Percentiles rank a stretch among this genome's conserved stretches.
Evolutionary conservation across 176 grass and related monocot genomes (phyloP).

Genomic region (Eragrostis curvula): DNA sequence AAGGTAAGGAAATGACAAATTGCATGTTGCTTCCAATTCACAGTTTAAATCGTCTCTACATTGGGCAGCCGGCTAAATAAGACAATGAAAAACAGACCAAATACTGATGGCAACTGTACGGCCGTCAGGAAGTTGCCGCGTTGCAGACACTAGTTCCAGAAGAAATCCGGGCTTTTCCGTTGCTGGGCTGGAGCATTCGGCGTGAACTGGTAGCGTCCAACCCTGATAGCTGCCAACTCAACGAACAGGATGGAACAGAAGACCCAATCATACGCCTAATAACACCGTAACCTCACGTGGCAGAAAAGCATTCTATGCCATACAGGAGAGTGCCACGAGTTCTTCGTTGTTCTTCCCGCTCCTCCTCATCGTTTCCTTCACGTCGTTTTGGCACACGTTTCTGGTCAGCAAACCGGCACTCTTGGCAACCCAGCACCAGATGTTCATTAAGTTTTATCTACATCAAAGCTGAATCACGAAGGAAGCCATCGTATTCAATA

Average conservation of each 20-base stretch:
- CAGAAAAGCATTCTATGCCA: not conserved
- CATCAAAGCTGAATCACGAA: not conserved
- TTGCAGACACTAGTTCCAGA: too few relatives aligned
- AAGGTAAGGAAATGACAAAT: too few relatives aligned
- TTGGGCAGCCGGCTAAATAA: too few relatives aligned
- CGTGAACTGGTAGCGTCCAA: not conserved
- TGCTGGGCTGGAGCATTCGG: not conserved
- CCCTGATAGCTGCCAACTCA: slow-evolving; percentile 20
- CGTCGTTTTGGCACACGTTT: not conserved
- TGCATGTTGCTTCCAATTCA: too few relatives aligned
- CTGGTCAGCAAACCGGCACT: not conserved
- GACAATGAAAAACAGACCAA: too few relatives aligned
- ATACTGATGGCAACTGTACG: too few relatives aligned
- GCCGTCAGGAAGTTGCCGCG: too few relatives aligned
- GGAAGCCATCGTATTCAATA: not conserved
- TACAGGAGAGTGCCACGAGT: not conserved
- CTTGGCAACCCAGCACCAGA: not conserved
- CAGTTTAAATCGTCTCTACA: too few relatives aligned
- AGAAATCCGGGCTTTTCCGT: too few relatives aligned
- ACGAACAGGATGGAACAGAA: not conserved
- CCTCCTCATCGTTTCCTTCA: slow-evolving; percentile 13
- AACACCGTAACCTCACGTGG: not conserved
- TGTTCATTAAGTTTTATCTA: not conserved
- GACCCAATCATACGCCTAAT: slow-evolving; percentile 43
- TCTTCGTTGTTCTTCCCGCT: not conserved